Base-by-base conservation (phyloP, 306 rosid genomes). In the Vicia faba region DNA sequence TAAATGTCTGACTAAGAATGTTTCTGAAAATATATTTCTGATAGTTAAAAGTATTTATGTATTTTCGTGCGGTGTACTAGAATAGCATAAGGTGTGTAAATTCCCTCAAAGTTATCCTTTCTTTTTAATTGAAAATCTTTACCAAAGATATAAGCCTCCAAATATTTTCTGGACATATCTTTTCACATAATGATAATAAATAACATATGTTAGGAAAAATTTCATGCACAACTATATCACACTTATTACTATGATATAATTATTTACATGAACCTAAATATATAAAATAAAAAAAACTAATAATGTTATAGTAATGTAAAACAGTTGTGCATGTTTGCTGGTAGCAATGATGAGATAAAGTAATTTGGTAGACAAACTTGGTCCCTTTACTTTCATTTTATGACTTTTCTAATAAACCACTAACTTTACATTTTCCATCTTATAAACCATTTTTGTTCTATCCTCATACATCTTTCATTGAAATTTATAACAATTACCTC, bases 321-420 rank as follows among this genome's bases (percentile, higher is more conserved):
- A 77, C 70, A 77, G 78, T 50, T 73, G 69, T 75, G 75, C 84
- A 83, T 68, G 72, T 84, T 69, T 57, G 78, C 81, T 85, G 78
- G 69, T 79, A 63, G 76, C 56, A 73, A 83, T 81, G 69, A 79
- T 76, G 80, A 77, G 78, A 74, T 45, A 77, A 76, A 77, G 49
- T 75, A 55, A 74, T 71, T 68, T 79, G 74, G 69, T 79, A 70
- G 81, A 81, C 79, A 82, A 50, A 76, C 73, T 64, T 68, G 87
- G 80, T 58, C 83, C 78, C 82, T 66, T 65, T 41, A 68, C 64
- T 83, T 83, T 79, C 78, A 74, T 76, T 77, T 3, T 18, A 4
- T 18, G 26, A 76, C 84, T 78, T 75, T 79, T 72, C 0, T 46
- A 41, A 51, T 68, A 79, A 78, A 61, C 82, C 82, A 76, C 75